Evolutionary conservation across 2,329 filamentous ascomycete species (phyloP), one percentile per base, ranked within the genome.

Genomic region (Alternaria sp.): DNA sequence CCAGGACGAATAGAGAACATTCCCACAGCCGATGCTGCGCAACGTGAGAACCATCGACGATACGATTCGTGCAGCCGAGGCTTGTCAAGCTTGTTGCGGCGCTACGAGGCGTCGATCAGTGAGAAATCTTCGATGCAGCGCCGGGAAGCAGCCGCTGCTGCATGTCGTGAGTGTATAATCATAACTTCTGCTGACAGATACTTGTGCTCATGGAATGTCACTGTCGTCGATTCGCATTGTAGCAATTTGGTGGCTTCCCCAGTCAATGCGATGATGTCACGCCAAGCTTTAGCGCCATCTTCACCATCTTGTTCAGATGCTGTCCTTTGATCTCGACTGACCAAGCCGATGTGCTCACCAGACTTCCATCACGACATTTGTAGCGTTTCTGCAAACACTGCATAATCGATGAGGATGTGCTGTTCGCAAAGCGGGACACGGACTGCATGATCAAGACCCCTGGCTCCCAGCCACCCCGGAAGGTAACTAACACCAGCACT

Each of bases 11-110:
- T 30, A 17, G 44, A 47, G 26, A 28, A 49, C 21, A 47, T 36
- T n/a, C n/a, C 8, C 36, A 25, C 32, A 55, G 43, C 15, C n/a
- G 25, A 40, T 13, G 46, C 19, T 44, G 19, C 50, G 30, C 43
- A 54, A 55, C 32, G 60, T 62, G 60, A 62, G 46, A 55, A 49
- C 43, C 19, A 43, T 23, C 21, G 17, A 49, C 23, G 44, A 25
- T 21, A 28, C 32, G 26, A 59, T 62, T 62, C 40, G 59, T 49
- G 23, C 32, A 50, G 43, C 47, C 43, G 28, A 58, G 40, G 23
- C 23, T 23, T 59, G 47, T 28, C 23, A 59, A 49, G 47, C 43
- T 21, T 56, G 21, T 40, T 23, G 53, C 43, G 53, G 59, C 57
- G 43, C 49, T 36, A 49, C 49, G 15, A 49, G 21, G 21, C 15